Conservation (phyloP, 495 filamentous ascomycete genomes). For the Corynascus novoguineensis region DNA sequence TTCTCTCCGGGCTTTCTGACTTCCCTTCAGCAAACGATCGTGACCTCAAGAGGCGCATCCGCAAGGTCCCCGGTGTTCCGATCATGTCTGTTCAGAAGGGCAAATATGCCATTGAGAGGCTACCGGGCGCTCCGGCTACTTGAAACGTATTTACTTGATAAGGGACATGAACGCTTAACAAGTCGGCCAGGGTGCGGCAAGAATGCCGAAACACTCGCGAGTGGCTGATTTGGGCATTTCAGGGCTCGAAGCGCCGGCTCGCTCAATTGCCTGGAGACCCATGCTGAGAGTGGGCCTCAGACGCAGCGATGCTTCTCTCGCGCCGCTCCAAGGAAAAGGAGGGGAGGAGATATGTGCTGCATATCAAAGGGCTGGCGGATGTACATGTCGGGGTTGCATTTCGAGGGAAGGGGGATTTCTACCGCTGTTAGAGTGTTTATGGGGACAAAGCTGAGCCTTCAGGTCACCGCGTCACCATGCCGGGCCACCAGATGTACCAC, state of each 20-base stretch:
- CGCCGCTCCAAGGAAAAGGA: background rate
- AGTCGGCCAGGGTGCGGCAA: background rate
- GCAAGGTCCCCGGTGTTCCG: constrained; percentile 61
- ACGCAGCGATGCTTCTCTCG: background rate
- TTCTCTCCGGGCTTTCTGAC: too few relatives aligned
- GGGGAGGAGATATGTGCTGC: background rate
- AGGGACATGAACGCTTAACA: background rate
- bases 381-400: background rate
- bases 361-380: background rate
- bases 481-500: too few relatives aligned
- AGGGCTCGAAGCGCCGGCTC: background rate
- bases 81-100: constrained; percentile 65
- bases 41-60: constrained; percentile 71
- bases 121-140: constrained; percentile 65
- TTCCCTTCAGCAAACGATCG: constrained; percentile 65
- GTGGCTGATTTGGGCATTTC: background rate
- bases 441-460: too few relatives aligned
- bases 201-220: background rate
- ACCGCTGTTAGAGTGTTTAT: background rate
- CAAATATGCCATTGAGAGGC: constrained; percentile 88
- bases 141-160: constrained; percentile 7
- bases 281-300: background rate
- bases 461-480: too few relatives aligned
- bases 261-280: background rate
- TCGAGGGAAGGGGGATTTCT: background rate